These are phyloP conservation scores for Botrytis aclada DNA, from an alignment of 2,329 filamentous ascomycete genomes.

Conservation along the genomic window DNA sequence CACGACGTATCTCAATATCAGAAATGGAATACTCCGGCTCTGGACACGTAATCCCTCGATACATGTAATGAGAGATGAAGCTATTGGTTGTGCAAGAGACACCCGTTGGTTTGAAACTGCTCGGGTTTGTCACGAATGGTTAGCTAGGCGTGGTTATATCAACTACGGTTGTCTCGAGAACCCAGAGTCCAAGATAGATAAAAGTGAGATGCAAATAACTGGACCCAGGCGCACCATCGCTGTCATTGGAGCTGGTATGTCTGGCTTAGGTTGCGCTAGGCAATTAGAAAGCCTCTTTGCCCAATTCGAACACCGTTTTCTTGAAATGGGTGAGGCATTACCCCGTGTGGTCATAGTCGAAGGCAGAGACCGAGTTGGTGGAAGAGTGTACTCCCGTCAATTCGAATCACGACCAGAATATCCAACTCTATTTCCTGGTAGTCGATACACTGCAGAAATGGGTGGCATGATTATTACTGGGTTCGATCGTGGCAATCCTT, in stretches of 20 bases:
- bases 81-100: conserved; percentile 85
- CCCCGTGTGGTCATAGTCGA: conserved; percentile 81
- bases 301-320: conserved; percentile 70
- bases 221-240: conserved; percentile 68
- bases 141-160: conserved; percentile 87
- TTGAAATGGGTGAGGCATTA: conserved; percentile 60
- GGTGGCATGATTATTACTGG: conserved; percentile 98
- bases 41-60: conserved; percentile 87
- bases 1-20: conserved; percentile 91
- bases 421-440: conserved; percentile 52
- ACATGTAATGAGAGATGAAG: conserved; percentile 77
- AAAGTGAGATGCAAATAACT: conserved; percentile 39
- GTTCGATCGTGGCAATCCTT: conserved; percentile 90
- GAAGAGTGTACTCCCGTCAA: conserved; percentile 83
- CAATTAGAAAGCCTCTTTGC: conserved; percentile 83
- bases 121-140: conserved; percentile 87
- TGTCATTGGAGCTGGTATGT: conserved; percentile 90
- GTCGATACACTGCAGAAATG: conserved; percentile 84
- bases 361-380: conserved; percentile 81
- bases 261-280: conserved; percentile 85
- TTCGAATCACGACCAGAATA: conserved; percentile 59
- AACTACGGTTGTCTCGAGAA: conserved; percentile 90
- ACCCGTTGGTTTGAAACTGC: conserved; percentile 85
- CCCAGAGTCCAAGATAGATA: conserved; percentile 39
- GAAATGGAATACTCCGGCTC: conserved; percentile 86